phyloP scores from a whole-genome alignment of 2,329 filamentous ascomycete genomes.

The Immersiporthe knoxdaviesiana region DNA sequence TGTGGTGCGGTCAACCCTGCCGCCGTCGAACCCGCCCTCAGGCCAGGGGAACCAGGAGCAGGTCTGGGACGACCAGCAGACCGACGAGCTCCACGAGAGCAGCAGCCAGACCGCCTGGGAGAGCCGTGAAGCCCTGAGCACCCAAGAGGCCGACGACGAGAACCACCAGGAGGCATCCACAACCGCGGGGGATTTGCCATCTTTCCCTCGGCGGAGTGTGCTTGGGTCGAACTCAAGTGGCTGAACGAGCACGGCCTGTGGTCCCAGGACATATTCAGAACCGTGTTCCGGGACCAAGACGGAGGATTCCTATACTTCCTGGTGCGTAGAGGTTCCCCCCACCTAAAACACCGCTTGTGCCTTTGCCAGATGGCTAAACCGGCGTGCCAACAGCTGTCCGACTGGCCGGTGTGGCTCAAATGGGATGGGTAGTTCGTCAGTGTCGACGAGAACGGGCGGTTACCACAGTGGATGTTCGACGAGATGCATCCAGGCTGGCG shows the following conservation, averaged over 20 bases:
- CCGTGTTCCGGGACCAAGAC: not conserved
- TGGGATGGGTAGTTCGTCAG: not conserved
- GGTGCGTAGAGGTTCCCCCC: not conserved
- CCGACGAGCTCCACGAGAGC: not conserved
- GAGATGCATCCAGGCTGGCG: not conserved
- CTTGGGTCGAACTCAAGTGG: not conserved
- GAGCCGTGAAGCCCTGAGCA: not conserved
- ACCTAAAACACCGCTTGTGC: not conserved
- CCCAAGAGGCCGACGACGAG: not conserved
- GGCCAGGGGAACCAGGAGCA: not conserved
- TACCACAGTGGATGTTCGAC: slow-evolving; percentile 1
- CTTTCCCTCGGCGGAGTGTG: no score
- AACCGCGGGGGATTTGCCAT: not conserved
- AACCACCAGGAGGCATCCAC: not conserved
- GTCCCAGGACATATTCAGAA: not conserved
- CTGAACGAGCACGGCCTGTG: not conserved
- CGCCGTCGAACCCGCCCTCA: not conserved
- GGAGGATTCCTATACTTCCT: not conserved
- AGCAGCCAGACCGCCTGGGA: not conserved
- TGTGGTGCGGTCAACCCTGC: no score
- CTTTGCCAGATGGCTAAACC: not conserved
- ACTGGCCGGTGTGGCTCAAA: not conserved
- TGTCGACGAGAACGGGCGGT: not conserved
- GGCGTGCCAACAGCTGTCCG: not conserved
- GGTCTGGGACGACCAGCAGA: not conserved